Conservation (phyloP, 306 rosid genomes). For the Citrullus amarus region DNA sequence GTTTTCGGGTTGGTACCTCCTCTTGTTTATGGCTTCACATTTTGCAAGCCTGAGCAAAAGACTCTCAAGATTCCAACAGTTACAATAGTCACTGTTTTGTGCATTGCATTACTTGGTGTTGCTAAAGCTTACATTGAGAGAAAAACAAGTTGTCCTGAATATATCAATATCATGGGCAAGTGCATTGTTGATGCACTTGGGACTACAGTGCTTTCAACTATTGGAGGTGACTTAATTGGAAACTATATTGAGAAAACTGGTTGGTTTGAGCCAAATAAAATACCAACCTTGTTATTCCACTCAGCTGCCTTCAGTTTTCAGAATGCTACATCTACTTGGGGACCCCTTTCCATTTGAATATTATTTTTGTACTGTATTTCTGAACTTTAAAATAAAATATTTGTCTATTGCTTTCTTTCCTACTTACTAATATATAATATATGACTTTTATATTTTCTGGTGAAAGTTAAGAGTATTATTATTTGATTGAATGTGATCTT, state of each 20-base stretch:
- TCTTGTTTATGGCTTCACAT: conserved; percentile 52
- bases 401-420: too few relatives aligned
- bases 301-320: not conserved
- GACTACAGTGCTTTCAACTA: not conserved
- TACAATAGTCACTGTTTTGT: conserved; percentile 38
- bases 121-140: conserved; percentile 32
- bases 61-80: conserved; percentile 45
- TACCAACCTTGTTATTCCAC: not conserved
- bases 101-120: conserved; percentile 47
- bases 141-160: conserved; percentile 14
- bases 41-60: conserved; percentile 30
- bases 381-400: too few relatives aligned
- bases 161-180: conserved; percentile 8
- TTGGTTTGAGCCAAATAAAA: not conserved
- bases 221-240: not conserved
- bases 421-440: too few relatives aligned
- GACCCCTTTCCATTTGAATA: too few relatives aligned
- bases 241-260: not conserved
- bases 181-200: not conserved
- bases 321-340: not conserved
- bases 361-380: too few relatives aligned
- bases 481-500: too few relatives aligned
- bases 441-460: too few relatives aligned
- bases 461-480: too few relatives aligned
- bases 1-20: conserved; percentile 58